phyloP scores from a whole-genome alignment of 495 filamentous ascomycete genomes.

The Penicillium coffeae region DNA sequence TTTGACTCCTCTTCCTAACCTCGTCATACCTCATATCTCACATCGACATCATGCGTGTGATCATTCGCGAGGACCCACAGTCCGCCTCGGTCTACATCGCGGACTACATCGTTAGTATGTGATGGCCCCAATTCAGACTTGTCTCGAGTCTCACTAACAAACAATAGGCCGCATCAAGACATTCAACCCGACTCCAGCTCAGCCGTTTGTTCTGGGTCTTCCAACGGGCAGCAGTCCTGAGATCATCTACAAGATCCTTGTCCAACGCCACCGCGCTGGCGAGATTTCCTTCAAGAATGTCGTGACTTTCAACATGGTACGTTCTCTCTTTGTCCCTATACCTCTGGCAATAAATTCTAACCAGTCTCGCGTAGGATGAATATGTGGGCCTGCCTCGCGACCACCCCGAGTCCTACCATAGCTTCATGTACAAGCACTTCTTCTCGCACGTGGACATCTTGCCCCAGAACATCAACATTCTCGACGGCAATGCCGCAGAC shows the following conservation, averaged over 20 bases:
- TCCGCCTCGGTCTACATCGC: conserved; percentile 71
- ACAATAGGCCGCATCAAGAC: conserved; percentile 57
- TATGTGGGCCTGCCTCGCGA: conserved; percentile 79
- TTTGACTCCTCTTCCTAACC: conserved; percentile 26
- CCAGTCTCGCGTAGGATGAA: conserved; percentile 58
- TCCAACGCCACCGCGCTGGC: conserved; percentile 70
- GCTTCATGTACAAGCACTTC: conserved; percentile 89
- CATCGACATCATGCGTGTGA: conserved; percentile 64
- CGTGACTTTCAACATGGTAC: conserved; percentile 88
- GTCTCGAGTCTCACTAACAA: conserved; percentile 2
- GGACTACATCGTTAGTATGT: conserved; percentile 74
- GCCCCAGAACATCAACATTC: conserved; percentile 76
- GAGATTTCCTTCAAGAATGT: conserved; percentile 84
- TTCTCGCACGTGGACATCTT: conserved; percentile 83
- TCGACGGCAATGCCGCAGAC: conserved; percentile 76
- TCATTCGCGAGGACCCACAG: conserved; percentile 68
- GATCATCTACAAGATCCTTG: conserved; percentile 71
- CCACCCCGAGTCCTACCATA: conserved; percentile 81
- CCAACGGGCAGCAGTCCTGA: conserved; percentile 80
- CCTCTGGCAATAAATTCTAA: not conserved
- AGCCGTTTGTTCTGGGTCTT: conserved; percentile 79
- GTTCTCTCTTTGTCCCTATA: conserved; percentile 5
- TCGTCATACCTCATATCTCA: not conserved
- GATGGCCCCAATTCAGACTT: not conserved
- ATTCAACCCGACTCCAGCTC: conserved; percentile 63